Conservation (phyloP, 2,329 filamentous ascomycete genomes). For the Ceratocystis eucalypticola region DNA sequence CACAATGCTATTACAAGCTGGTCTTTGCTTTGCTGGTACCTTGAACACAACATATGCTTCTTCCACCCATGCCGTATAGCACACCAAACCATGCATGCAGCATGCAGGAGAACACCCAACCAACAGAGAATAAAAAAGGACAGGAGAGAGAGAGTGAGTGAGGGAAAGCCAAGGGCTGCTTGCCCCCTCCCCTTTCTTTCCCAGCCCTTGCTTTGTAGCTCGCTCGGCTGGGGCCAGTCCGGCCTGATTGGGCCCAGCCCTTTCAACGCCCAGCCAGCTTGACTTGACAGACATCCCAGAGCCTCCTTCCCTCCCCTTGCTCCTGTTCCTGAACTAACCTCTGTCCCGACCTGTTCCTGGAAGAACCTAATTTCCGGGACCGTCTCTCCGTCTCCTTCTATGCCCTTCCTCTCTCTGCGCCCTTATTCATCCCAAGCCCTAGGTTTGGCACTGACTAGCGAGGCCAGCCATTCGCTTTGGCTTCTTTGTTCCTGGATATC, state of each 20-base stretch:
- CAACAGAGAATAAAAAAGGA: neutral
- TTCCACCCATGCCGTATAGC: too few species aligned
- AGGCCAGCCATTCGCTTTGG: neutral
- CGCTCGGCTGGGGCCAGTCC: neutral
- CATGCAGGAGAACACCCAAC: neutral
- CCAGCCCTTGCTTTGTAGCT: neutral
- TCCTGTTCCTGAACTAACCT: neutral
- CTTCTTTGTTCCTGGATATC: too few species aligned
- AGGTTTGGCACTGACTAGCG: neutral
- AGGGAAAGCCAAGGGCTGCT: neutral
- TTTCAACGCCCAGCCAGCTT: neutral
- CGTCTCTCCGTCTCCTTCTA: neutral
- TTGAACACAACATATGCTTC: too few species aligned
- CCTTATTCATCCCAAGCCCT: neutral
- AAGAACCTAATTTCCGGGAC: slow-evolving; percentile 3
- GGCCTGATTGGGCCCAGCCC: neutral
- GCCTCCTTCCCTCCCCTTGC: neutral
- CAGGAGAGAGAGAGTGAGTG: neutral
- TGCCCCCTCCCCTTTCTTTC: neutral
- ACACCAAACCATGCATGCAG: neutral
- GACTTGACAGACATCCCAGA: neutral
- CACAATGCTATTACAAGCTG: neutral
- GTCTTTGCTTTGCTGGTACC: neutral
- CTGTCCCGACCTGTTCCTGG: slow-evolving; percentile 1
- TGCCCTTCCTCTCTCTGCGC: neutral